Evolutionary conservation across 345 rosid genomes (phyloP), one percentile per base, ranked within the genome.

Genomic region (Nephelium lappaceum): DNA sequence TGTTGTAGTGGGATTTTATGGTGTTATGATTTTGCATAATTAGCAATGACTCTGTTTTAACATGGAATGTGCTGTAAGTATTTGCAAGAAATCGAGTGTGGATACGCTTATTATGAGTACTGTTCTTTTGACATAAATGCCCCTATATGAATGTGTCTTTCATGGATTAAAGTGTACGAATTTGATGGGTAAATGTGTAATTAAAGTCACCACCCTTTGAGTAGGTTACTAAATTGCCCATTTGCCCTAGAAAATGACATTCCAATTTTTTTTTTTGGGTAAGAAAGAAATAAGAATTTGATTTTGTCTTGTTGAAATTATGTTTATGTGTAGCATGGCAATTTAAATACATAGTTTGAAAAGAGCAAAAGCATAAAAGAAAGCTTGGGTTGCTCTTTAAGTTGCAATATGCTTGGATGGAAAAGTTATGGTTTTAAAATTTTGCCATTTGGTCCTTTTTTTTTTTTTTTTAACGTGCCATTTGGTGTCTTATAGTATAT

Each of bases 11-110:
- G 77, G 60, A 38, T 74, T 76, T 77, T 55, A 71, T 78, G 49
- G 71, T 36, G 83, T 81, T 63, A 85, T 82, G 78, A 80, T 85
- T 77, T 67, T 25, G 63, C 78, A 79, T 82, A 43, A 83, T 80
- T 71, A 12, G 72, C 51, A 79, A 82, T 85, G 81, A 85, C 57
- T 76, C 36, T 69, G 79, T 68, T 70, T 57, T 19, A 16, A 6
- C 58, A 63, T 63, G 71, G 64, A 14, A 18, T 62, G 51, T 57
- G 39, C 12, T 53, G 55, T 14, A 47, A 43, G 72, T 53, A 31
- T 42, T 45, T 45, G 71, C 76, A 12, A 73, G 8, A 7, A 60
- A 51, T 55, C 5, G 53, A 60, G 36, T 55, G 66, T 42, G 15
- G 39, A 43, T 23, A 15, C 14, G 23, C 78, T 64, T 11, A 64